phyloP scores from a whole-genome alignment of 2,329 filamentous ascomycete genomes.

The Monosporascus cannonballus region DNA sequence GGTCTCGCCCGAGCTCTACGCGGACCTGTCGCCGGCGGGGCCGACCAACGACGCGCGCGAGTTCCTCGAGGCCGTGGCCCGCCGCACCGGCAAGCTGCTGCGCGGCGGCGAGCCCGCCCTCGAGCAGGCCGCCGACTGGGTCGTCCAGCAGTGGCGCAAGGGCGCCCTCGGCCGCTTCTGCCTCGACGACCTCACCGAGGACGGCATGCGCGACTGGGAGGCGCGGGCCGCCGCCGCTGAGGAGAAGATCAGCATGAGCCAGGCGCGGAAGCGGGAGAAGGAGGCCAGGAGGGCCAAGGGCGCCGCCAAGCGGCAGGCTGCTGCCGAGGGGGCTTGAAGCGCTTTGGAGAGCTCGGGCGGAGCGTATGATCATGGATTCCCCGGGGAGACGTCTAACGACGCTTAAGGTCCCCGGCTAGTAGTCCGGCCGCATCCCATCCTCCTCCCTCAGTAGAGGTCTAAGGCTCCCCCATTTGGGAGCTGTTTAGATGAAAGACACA shows the following conservation, averaged over 20 bases:
- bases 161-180: conserved; percentile 72
- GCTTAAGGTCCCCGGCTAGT: too few species aligned
- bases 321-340: conserved; percentile 4
- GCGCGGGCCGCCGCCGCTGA: conserved; percentile 31
- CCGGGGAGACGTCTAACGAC: conserved; percentile 1
- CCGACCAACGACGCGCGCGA: conserved; percentile 82
- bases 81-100: conserved; percentile 67
- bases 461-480: too few species aligned
- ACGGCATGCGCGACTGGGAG: conserved; percentile 37
- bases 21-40: conserved; percentile 40
- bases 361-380: too few species aligned
- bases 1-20: conserved; percentile 56
- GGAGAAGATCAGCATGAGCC: conserved; percentile 54
- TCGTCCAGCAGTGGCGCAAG: conserved; percentile 75
- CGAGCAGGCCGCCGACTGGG: conserved; percentile 69
- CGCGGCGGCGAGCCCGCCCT: conserved; percentile 66
- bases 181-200: conserved; percentile 67
- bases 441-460: too few species aligned
- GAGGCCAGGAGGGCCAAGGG: conserved; percentile 40
- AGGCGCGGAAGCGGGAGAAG: conserved; percentile 63
- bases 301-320: conserved; percentile 27
- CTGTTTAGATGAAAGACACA: too few species aligned
- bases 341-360: too few species aligned
- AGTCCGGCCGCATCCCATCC: too few species aligned
- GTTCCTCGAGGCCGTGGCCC: conserved; percentile 66